Conservation (phyloP, 2,329 filamentous ascomycete genomes). For the Akanthomyces uredinophilus region DNA sequence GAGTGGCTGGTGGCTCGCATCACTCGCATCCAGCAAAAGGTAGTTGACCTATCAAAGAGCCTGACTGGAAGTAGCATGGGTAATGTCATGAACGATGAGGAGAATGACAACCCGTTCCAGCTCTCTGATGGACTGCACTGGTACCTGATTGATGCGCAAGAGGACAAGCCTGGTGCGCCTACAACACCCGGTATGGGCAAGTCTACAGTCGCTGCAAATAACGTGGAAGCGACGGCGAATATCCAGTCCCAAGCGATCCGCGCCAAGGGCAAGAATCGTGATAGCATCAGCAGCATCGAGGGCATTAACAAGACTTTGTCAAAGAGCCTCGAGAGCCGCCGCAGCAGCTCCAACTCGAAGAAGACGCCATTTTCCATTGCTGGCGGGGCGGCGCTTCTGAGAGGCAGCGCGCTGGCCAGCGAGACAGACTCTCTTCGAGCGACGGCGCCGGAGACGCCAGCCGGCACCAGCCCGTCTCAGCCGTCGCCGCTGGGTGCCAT, state of each 20-base stretch:
- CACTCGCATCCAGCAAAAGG: slow-evolving; percentile 81
- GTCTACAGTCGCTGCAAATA: slow-evolving; percentile 82
- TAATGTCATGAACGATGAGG: slow-evolving; percentile 54
- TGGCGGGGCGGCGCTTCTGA: slow-evolving; percentile 36
- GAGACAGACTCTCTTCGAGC: slow-evolving; percentile 56
- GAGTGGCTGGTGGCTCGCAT: slow-evolving; percentile 98
- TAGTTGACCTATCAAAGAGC: slow-evolving; percentile 85
- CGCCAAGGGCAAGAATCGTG: slow-evolving; percentile 40
- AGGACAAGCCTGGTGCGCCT: slow-evolving; percentile 88
- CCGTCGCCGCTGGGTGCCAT: slow-evolving; percentile 22
- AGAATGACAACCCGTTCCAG: slow-evolving; percentile 96
- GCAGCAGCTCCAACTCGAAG: slow-evolving; percentile 81
- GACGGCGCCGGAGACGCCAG: slow-evolving; percentile 38
- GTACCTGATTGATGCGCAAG: slow-evolving; percentile 90
- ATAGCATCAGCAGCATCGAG: slow-evolving; percentile 55
- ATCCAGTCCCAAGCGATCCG: slow-evolving; percentile 48
- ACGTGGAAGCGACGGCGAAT: slow-evolving; percentile 79
- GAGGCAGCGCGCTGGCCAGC: slow-evolving; percentile 49
- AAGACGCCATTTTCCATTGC: slow-evolving; percentile 58
- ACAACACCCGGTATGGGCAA: slow-evolving; percentile 90
- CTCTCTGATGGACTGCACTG: slow-evolving; percentile 90
- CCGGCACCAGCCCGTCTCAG: slow-evolving; percentile 37
- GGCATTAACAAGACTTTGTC: slow-evolving; percentile 73
- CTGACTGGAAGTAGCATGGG: slow-evolving; percentile 45
- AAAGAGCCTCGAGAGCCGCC: slow-evolving; percentile 84